Evolutionary conservation across 495 filamentous ascomycete species (phyloP).

Genomic region (Neurospora sp.): DNA sequence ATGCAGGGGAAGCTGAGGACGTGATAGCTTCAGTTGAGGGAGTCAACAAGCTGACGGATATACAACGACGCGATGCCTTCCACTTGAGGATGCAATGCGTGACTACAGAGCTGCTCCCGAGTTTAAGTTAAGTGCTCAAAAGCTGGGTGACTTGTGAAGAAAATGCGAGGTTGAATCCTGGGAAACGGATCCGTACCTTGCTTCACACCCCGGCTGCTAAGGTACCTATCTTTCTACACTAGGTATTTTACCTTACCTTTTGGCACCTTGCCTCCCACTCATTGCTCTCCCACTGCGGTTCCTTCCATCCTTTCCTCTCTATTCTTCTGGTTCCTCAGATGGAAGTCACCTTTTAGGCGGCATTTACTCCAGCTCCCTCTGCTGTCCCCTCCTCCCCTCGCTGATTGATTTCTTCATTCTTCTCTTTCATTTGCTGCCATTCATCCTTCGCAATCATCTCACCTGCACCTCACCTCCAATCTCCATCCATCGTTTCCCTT

Average conservation of each 20-base stretch:
- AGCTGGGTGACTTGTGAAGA: not conserved
- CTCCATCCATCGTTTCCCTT: not conserved
- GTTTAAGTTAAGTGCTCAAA: not conserved
- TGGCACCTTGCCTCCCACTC: not conserved
- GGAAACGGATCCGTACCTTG: not conserved
- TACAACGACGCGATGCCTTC: not conserved
- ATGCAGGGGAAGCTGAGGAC: not conserved
- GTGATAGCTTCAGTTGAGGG: not conserved
- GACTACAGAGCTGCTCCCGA: not conserved
- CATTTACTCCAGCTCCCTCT: not conserved
- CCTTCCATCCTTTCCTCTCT: not conserved
- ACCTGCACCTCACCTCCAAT: not conserved
- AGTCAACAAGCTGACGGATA: not conserved
- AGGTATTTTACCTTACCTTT: not conserved
- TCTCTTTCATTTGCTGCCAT: not conserved
- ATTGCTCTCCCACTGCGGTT: not conserved
- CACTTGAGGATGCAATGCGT: not conserved
- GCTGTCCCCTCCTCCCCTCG: not conserved
- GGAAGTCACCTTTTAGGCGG: not conserved
- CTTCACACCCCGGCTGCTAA: not conserved
- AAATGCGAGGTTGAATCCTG: not conserved
- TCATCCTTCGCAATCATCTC: not conserved
- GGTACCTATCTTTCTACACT: not conserved
- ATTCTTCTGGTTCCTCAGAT: not conserved
- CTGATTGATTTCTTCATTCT: not conserved